Conservation (phyloP, 257 asterid genomes). For the Jasminum sambac region DNA sequence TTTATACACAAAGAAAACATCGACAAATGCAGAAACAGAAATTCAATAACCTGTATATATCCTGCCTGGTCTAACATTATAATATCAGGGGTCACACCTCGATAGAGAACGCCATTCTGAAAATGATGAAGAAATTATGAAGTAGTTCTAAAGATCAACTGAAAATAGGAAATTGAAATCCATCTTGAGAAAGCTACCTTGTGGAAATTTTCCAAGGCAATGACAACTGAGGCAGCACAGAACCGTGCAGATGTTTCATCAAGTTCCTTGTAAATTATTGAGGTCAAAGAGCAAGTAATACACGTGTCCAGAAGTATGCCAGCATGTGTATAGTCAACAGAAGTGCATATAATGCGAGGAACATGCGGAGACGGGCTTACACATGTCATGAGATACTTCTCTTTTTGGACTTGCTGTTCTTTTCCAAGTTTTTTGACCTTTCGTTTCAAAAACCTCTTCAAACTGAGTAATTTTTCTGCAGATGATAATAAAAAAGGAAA, state of each 20-base stretch:
- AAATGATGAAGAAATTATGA: slow-evolving; percentile 23
- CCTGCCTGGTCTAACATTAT: slow-evolving; percentile 74
- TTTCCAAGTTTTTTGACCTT: slow-evolving; percentile 75
- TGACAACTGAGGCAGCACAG: slow-evolving; percentile 83
- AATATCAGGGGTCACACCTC: slow-evolving; percentile 86
- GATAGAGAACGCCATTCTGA: slow-evolving; percentile 74
- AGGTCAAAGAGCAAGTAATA: slow-evolving; percentile 67
- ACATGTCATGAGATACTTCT: slow-evolving; percentile 62
- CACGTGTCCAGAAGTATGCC: slow-evolving; percentile 71
- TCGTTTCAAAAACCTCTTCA: slow-evolving; percentile 85
- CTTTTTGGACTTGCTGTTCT: slow-evolving; percentile 68
- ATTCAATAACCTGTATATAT: slow-evolving; percentile 64
- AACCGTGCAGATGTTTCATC: slow-evolving; percentile 77
- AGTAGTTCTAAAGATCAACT: background rate
- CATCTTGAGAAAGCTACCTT: slow-evolving; percentile 47
- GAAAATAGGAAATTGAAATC: slow-evolving; percentile 17
- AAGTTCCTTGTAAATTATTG: slow-evolving; percentile 62
- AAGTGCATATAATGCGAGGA: slow-evolving; percentile 80
- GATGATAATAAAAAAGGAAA: slow-evolving; percentile 15
- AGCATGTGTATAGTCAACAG: slow-evolving; percentile 71
- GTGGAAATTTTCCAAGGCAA: slow-evolving; percentile 80
- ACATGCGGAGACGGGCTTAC: slow-evolving; percentile 53
- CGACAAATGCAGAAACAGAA: slow-evolving; percentile 13
- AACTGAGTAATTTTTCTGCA: slow-evolving; percentile 74
- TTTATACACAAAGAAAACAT: background rate